Conservation (phyloP, 2,329 filamentous ascomycete genomes). For the Stagonosporopsis cucurbitacearum region DNA sequence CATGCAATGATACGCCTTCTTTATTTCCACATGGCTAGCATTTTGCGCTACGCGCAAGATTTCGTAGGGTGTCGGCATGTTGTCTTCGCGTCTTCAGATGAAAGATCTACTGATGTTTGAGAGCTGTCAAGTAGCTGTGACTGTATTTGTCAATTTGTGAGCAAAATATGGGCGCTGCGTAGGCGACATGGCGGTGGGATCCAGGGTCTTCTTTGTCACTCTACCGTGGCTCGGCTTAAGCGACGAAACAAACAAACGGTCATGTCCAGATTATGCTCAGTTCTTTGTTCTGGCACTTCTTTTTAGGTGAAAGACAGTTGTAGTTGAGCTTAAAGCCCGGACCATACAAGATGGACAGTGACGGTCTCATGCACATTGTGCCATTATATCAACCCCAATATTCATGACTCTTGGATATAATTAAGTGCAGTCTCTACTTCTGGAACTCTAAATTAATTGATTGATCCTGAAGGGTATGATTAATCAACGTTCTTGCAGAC, state of each 20-base stretch:
- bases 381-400: not conserved
- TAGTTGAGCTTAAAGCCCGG: not conserved
- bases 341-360: not conserved
- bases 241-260: too few relatives aligned
- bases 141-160: too few relatives aligned
- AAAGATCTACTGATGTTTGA: too few relatives aligned
- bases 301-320: not conserved
- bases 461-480: not conserved
- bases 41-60: not conserved
- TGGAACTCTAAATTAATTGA: too few relatives aligned
- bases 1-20: not conserved
- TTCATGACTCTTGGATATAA: not conserved
- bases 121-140: too few relatives aligned
- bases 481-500: not conserved
- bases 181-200: too few relatives aligned
- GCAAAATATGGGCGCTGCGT: too few relatives aligned
- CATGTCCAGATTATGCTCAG: too few relatives aligned
- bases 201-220: too few relatives aligned
- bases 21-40: not conserved
- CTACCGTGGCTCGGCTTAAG: too few relatives aligned
- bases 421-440: too few relatives aligned
- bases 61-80: not conserved
- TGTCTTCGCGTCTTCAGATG: constrained; percentile 17
- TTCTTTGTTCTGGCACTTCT: not conserved
- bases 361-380: not conserved